Evolutionary conservation across 495 filamentous ascomycete genomes (phyloP).

Genomic region (Hyaloscypha hepaticicola): DNA sequence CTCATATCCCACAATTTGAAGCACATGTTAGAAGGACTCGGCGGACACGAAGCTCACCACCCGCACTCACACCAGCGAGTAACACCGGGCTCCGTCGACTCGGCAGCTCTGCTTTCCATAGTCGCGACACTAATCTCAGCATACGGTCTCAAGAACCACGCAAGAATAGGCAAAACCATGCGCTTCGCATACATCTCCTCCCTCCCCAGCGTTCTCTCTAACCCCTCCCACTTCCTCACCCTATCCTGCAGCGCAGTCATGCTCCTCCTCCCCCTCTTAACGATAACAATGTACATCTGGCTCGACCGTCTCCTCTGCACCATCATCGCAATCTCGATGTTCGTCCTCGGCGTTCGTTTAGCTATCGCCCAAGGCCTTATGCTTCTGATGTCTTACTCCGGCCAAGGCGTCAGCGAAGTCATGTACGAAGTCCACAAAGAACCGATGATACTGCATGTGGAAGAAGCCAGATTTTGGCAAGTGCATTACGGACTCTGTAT

Average conservation of each 20-base stretch:
- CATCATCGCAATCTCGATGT: constrained; percentile 82
- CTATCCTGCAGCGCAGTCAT: constrained; percentile 79
- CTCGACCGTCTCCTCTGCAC: constrained; percentile 80
- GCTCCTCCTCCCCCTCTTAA: constrained; percentile 76
- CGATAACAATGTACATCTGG: constrained; percentile 67
- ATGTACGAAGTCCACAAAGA: constrained; percentile 82
- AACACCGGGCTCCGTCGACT: constrained; percentile 71
- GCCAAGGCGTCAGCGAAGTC: constrained; percentile 66
- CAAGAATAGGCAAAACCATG: constrained; percentile 80
- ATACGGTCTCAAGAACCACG: constrained; percentile 85
- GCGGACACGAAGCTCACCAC: constrained; percentile 64
- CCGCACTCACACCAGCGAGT: constrained; percentile 66
- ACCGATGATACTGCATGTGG: constrained; percentile 68
- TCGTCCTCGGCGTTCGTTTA: constrained; percentile 75
- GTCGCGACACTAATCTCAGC: constrained; percentile 83
- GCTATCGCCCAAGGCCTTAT: constrained; percentile 85
- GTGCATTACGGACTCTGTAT: constrained; percentile 96
- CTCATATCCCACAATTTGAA: constrained; percentile 89
- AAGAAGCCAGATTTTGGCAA: constrained; percentile 96
- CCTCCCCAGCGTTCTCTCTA: constrained; percentile 77
- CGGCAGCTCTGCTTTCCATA: constrained; percentile 85
- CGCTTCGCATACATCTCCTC: constrained; percentile 80
- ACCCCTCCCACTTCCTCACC: constrained; percentile 92
- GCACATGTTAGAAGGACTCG: constrained; percentile 69
- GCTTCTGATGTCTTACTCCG: constrained; percentile 88